Base-by-base conservation (phyloP, 140 eudicot genomes). In the Flaveria floridana region DNA sequence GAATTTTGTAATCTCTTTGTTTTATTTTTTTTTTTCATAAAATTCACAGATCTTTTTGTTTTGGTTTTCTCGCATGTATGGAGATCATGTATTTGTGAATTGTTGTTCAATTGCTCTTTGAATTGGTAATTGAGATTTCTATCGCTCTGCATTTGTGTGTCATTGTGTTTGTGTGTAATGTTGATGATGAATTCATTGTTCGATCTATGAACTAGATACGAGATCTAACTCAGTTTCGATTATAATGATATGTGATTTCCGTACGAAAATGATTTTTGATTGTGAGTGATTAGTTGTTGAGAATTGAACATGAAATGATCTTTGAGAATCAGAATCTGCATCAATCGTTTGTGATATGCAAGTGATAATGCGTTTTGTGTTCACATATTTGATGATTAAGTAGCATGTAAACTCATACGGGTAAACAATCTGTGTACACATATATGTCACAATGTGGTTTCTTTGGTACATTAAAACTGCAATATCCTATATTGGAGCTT, bases 171-270 rank as follows among this genome's bases (percentile, higher is more conserved):
- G 15, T 13, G 50, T 55, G 12, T 5, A 37, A 2, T 66, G 53
- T 0, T 41, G 34, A 0, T 41, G 34, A 37, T 66, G 55, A 66
- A 39, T 41, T 37, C 3, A 66, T 39, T 39, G 53, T 41, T 66
- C 16, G 7, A 18, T 66, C 3, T 8, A 3, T 66, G 16, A 66
- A 10, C 14, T 66, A 16, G 15, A 61, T 46, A 7, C 58, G 5
- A 68, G 73, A 76, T 76, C 80, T 67, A 41, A 21, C 23, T 74
- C 28, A 74, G 20, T n/a, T 76, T 73, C 77, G 58, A 21, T 50
- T 41, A 15, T 4, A 53, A n/a, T 71, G 13, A 28, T 52, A 46
- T 53, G 76, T 30, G 78, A 64, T 75, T 48, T 19, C 34, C 52
- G 11, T 19, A 65, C 15, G 64, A 74, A 15, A 44, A 16, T 30